phyloP scores from a whole-genome alignment of 352 stramenopile species.

The Globisporangium abappressorium region DNA sequence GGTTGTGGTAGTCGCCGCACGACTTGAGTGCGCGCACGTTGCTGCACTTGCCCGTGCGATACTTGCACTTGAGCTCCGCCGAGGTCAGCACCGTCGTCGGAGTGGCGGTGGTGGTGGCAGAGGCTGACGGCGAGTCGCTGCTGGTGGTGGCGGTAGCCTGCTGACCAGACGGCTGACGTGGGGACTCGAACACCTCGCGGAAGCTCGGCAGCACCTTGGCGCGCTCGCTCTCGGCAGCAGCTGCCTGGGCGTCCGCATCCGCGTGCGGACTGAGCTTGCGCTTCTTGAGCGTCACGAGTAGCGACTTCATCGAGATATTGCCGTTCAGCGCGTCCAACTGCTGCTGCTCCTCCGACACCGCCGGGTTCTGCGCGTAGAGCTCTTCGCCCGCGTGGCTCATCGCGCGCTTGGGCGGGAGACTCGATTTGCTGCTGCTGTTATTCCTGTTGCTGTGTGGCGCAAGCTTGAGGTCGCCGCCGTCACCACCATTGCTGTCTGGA shows the following conservation, averaged over 20 bases:
- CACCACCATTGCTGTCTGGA: not conserved
- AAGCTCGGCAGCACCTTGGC: constrained; percentile 46
- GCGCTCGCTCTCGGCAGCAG: constrained; percentile 19
- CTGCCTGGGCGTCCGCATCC: constrained; percentile 4
- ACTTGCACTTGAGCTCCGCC: constrained; percentile 70
- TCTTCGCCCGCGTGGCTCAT: constrained; percentile 5
- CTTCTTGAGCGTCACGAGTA: constrained; percentile 69
- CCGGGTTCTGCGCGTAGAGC: constrained; percentile 16
- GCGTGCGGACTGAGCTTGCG: constrained; percentile 31
- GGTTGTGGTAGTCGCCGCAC: constrained; percentile 75
- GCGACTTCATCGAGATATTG: constrained; percentile 68
- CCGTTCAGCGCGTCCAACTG: constrained; percentile 24
- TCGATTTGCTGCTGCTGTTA: not conserved
- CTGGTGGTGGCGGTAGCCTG: not conserved
- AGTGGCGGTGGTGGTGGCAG: constrained; percentile 4
- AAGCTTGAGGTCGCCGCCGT: constrained; percentile 4
- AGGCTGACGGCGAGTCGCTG: not conserved
- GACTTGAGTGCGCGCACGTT: constrained; percentile 73
- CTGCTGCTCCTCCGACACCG: constrained; percentile 10
- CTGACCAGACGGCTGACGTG: constrained; percentile 9
- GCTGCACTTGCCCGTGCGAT: constrained; percentile 78
- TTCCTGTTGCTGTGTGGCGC: constrained; percentile 1
- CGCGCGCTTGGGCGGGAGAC: constrained; percentile 1
- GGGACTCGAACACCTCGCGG: constrained; percentile 52
- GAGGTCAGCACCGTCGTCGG: constrained; percentile 19